phyloP scores from a whole-genome alignment of 495 filamentous ascomycete species.

The Penicillium chermesinum region DNA sequence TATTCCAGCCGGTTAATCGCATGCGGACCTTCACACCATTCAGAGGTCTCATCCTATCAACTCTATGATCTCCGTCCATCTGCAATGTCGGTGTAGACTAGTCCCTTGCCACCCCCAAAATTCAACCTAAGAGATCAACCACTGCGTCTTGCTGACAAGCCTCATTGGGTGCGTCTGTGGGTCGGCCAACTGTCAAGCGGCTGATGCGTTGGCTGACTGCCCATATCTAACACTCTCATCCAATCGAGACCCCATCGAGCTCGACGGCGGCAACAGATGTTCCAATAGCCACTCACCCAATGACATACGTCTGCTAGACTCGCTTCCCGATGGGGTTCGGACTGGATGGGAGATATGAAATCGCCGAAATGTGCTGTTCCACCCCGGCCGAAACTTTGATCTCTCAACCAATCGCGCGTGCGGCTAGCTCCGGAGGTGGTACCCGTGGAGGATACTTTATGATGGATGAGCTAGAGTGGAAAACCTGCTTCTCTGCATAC shows the following conservation, averaged over 20 bases:
- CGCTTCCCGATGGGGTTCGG: background rate
- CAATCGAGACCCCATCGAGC: constrained; percentile 6
- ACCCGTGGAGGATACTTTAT: background rate
- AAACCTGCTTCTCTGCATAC: background rate
- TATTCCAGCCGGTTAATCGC: background rate
- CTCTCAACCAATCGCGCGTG: background rate
- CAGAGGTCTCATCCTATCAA: too few relatives aligned
- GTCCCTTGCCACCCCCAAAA: background rate
- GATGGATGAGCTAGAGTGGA: background rate
- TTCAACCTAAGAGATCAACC: background rate
- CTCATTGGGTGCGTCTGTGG: constrained; percentile 11
- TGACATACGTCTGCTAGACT: background rate
- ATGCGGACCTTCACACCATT: too few relatives aligned
- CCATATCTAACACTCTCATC: constrained; percentile 4
- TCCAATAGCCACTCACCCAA: background rate
- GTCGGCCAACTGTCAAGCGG: constrained; percentile 15
- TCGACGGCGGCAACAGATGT: constrained; percentile 8
- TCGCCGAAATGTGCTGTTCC: constrained; percentile 8
- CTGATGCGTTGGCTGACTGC: constrained; percentile 19
- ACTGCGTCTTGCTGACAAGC: background rate
- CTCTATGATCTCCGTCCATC: background rate
- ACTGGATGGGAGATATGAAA: background rate
- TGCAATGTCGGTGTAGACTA: background rate
- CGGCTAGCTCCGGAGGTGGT: background rate
- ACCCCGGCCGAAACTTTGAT: constrained; percentile 15